Evolutionary conservation across 2,329 filamentous ascomycete species (phyloP), one percentile per base, ranked within the genome.

Genomic region (Aspergillus felis): DNA sequence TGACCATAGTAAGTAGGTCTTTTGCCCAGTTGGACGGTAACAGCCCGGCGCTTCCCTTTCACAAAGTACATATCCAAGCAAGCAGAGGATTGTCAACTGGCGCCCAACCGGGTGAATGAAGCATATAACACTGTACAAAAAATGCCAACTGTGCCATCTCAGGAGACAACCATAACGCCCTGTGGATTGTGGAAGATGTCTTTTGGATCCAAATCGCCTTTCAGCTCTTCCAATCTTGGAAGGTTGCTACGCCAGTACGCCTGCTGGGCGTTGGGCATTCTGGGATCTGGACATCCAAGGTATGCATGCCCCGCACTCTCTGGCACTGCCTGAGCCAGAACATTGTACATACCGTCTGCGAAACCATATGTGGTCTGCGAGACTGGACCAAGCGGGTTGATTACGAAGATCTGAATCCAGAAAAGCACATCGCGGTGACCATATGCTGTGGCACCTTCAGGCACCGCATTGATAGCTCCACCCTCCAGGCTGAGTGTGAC

Each of bases 351-450:
- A 17, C 79, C 78, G 10, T 75, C 72, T 47, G 86, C 65, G 57
- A 86, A 86, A 3, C 72, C 62, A 56, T 74, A 76, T 4, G 80
- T 84, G 12, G 71, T 74, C n/a, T 74, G 60, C 1, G 74, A 76
- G 14, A 86, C 61, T 0, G 62, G 66, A 1, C 71, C 71, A 0
- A 77, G 72, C 0, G 84, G 63, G 20, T 81, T 82, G 48, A 87
- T 66, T 8, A 78, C 83, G 65, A 87, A 88, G 0, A 81, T 82
- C 66, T 88, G 84, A 66, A 85, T 81, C 74, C 85, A 87, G 71
- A 87, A 81, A 44, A 87, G 64, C 61, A 84, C 84, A 74, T 88
- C 83, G 50, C 87, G 81, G 64, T 88, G 86, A 0, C 82, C 79
- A 65, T 86, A 88, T 7, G 85, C 81, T 0, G 85, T 87, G 9